Conservation (phyloP, 345 rosid genomes). For the Acer negundo region DNA sequence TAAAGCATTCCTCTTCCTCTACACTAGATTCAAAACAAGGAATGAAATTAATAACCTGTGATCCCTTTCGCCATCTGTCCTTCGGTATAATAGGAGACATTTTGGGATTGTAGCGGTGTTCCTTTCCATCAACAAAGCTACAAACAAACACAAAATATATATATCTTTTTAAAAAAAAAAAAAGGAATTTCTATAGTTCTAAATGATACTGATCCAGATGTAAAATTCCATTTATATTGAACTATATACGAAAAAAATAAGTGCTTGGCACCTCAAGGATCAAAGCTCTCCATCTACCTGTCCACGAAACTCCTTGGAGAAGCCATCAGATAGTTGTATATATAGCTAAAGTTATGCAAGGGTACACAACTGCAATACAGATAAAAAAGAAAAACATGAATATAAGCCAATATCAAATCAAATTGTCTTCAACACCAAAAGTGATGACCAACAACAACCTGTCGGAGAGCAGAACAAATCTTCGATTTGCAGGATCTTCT, state of each 20-base stretch:
- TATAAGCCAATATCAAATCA: neutral
- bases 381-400: constrained; percentile 8
- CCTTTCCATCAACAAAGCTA: constrained; percentile 77
- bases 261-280: constrained; percentile 41
- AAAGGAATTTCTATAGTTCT: constrained; percentile 7
- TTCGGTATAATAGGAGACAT: constrained; percentile 71
- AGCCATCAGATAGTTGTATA: constrained; percentile 74
- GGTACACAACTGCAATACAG: constrained; percentile 83
- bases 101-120: constrained; percentile 63
- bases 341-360: constrained; percentile 78
- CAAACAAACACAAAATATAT: constrained; percentile 30
- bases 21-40: constrained; percentile 1
- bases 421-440: neutral
- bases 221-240: neutral
- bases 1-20: no score
- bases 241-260: constrained; percentile 18
- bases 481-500: constrained; percentile 77
- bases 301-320: constrained; percentile 88
- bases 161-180: neutral
- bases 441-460: constrained; percentile 57
- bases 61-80: constrained; percentile 86
- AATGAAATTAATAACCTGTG: constrained; percentile 59
- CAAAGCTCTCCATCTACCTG: constrained; percentile 67
- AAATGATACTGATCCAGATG: constrained; percentile 22
- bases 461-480: constrained; percentile 92